Evolutionary conservation across 306 rosid species (phyloP).

Genomic region (Gastrolobium bilobum): DNA sequence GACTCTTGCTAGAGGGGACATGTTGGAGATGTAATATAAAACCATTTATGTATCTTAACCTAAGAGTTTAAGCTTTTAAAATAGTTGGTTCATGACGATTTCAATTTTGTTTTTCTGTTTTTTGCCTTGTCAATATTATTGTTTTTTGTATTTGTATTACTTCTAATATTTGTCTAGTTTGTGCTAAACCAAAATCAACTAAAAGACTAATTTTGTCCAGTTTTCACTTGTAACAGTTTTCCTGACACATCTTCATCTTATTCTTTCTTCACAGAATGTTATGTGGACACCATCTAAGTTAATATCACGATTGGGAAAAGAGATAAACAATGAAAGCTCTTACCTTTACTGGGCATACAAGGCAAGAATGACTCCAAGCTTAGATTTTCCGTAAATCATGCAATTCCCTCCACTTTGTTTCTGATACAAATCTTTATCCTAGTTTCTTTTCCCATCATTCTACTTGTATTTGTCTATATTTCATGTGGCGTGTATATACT

Average conservation of each 20-base stretch:
- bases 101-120: background rate
- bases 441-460: background rate
- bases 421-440: slow-evolving; percentile 21
- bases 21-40: too few species aligned
- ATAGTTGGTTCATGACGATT: too few species aligned
- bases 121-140: background rate
- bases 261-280: slow-evolving; percentile 60
- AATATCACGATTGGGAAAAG: slow-evolving; percentile 89
- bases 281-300: slow-evolving; percentile 92
- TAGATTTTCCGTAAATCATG: slow-evolving; percentile 37
- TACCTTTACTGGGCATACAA: slow-evolving; percentile 95
- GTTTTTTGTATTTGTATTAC: background rate
- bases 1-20: too few species aligned
- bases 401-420: slow-evolving; percentile 17
- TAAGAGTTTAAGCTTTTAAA: too few species aligned
- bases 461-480: slow-evolving; percentile 18
- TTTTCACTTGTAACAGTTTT: slow-evolving; percentile 8
- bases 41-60: too few species aligned
- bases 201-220: background rate
- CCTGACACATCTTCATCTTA: background rate
- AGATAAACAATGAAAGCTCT: slow-evolving; percentile 80
- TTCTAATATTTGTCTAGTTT: too few species aligned
- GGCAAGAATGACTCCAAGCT: slow-evolving; percentile 57
- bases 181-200: too few species aligned
- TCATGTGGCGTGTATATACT: background rate